These are phyloP conservation scores for Chalciporus chontae DNA, from an alignment of 768 basidiomycete species.

Conservation along the genomic window DNA sequence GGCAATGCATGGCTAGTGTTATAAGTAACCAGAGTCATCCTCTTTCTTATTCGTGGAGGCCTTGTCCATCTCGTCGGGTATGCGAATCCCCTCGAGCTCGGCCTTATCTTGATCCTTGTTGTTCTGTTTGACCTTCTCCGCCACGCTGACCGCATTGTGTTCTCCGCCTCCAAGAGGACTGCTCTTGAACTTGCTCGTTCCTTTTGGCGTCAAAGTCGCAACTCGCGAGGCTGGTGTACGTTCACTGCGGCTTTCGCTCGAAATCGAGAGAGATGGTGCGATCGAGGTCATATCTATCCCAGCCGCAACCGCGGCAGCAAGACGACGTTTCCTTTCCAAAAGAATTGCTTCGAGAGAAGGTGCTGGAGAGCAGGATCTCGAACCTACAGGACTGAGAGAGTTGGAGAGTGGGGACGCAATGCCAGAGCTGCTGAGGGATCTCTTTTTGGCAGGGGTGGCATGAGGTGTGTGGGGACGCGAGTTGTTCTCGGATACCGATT, in stretches of 20 bases:
- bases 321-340: constrained; percentile 61
- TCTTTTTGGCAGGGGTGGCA: constrained; percentile 14
- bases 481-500: not conserved
- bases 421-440: constrained; percentile 12
- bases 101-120: constrained; percentile 19
- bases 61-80: constrained; percentile 35
- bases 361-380: constrained; percentile 45
- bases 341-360: constrained; percentile 65
- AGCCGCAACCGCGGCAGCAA: constrained; percentile 24
- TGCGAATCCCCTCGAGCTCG: constrained; percentile 26
- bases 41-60: constrained; percentile 34
- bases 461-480: not conserved
- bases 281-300: constrained; percentile 14
- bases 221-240: constrained; percentile 11
- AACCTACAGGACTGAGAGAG: constrained; percentile 12
- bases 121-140: constrained; percentile 44
- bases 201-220: constrained; percentile 35
- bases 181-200: constrained; percentile 65
- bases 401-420: constrained; percentile 9
- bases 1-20: constrained; percentile 3
- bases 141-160: constrained; percentile 42
- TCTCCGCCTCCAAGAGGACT: constrained; percentile 56
- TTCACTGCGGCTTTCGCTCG: constrained; percentile 17
- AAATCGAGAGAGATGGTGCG: constrained; percentile 3
- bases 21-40: constrained; percentile 27